Base-by-base conservation (phyloP, 1,284 basidiomycete genomes). In the Cryptococcus depauperatus region DNA sequence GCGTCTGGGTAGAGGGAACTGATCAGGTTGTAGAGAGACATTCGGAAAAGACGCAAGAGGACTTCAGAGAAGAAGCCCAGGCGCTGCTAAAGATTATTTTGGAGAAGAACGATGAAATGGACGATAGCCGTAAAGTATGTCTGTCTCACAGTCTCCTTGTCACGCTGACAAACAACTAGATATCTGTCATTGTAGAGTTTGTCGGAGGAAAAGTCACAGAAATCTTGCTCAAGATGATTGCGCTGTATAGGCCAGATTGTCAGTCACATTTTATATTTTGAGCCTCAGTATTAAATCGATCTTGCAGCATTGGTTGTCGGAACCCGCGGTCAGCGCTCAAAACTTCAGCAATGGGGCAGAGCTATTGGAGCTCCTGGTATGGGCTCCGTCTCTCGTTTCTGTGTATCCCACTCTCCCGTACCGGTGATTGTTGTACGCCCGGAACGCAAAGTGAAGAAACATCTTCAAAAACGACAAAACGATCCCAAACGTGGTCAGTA, bases 101-200 rank as follows among this genome's bases (percentile, higher is more conserved):
- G 63, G 81, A 81, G 55, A 86, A 86, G 72, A 87, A 84, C 57
- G 77, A 80, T 35, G 84, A 90, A 58, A 80, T 79, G 46, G 85
- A 89, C 46, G 75, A 83, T 6, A 80, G 85, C 27, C 79, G 88
- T 39, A 85, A 83, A 72, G 83, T 83, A 56, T 34, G 66, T 56
- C 27, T 39, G 28, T 18, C 18, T 32, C 13, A 25, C 26, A 13
- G 14, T 14, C 26, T 46, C 11, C 13, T 22, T 7, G 23, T 14
- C 4, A 29, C 5, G 8, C 22, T 30, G n/a, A 18, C 22, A 9
- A 18, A 28, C 21, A 32, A 21, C 8, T 55, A 87, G 83, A 79
- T 97, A 28, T 92, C 86, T 0, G 80, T 97, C 51, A 84, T 95
- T 40, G 81, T 97, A 46, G 93, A 97, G 73, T 92, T 88, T 61